Evolutionary conservation across 2,329 filamentous ascomycete species (phyloP).

Genomic region (Berkeleyomyces basicola): DNA sequence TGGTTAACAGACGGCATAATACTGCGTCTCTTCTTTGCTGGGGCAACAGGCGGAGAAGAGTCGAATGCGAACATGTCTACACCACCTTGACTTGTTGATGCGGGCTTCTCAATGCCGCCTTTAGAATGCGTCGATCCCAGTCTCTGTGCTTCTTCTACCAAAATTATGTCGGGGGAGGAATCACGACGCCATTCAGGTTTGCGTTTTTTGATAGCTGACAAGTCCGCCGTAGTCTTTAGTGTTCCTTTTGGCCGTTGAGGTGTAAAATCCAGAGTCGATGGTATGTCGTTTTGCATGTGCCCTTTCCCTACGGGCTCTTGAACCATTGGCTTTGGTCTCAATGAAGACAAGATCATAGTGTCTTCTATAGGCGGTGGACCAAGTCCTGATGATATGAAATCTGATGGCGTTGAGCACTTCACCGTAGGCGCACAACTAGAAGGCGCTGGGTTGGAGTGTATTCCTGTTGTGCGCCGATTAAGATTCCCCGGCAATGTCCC

Average conservation of each 20-base stretch:
- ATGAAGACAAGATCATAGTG: not conserved
- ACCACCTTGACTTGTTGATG: not conserved
- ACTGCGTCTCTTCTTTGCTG: not conserved
- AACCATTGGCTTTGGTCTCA: not conserved
- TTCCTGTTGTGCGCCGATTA: not conserved
- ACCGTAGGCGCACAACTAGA: slow-evolving; percentile 2
- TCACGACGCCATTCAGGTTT: not conserved
- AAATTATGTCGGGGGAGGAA: not conserved
- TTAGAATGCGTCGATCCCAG: not conserved
- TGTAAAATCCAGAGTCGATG: not conserved
- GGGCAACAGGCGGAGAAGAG: not conserved
- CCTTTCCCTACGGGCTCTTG: not conserved
- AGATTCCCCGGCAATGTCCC: not conserved
- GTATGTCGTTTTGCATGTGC: not conserved
- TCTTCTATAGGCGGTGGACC: not conserved
- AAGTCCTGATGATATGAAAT: not conserved
- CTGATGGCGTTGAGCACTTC: not conserved
- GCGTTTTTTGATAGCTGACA: not conserved
- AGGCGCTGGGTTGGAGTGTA: not conserved
- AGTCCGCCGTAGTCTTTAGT: not conserved
- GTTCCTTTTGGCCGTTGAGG: not conserved
- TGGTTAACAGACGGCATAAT: not conserved
- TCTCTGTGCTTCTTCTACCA: not conserved
- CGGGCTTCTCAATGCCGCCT: no score
- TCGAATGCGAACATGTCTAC: not conserved